phyloP scores from a whole-genome alignment of 176 grass and related monocot genomes.

The Oryza coarctata region DNA sequence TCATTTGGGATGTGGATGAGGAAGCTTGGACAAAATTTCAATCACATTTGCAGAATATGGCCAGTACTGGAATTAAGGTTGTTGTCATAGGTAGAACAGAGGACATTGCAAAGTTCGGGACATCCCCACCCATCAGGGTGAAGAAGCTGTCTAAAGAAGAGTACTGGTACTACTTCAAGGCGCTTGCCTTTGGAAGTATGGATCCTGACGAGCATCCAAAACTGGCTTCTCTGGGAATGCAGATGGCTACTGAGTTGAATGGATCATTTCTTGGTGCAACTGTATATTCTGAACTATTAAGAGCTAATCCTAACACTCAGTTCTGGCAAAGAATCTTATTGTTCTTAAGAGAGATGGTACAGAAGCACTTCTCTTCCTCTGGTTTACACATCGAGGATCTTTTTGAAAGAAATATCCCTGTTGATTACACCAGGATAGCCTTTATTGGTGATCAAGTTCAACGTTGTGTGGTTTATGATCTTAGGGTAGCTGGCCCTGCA shows the following conservation, averaged over 20 bases:
- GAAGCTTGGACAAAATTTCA: constrained; percentile 20
- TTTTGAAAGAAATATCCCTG: background rate
- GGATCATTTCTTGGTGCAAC: constrained; percentile 39
- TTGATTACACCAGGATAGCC: background rate
- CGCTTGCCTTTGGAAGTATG: constrained; percentile 39
- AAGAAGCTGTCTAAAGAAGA: constrained; percentile 37
- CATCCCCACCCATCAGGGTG: constrained; percentile 30
- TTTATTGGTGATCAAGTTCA: background rate
- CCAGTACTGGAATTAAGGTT: constrained; percentile 23
- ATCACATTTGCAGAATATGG: constrained; percentile 13
- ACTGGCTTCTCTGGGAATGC: constrained; percentile 23
- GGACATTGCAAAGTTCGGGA: background rate
- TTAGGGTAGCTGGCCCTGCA: constrained; percentile 15
- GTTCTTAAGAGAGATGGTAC: background rate
- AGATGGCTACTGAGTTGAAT: constrained; percentile 21
- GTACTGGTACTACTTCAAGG: constrained; percentile 45
- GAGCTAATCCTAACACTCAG: constrained; percentile 10
- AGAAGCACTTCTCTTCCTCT: background rate
- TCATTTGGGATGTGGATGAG: constrained; percentile 14
- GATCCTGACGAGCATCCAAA: constrained; percentile 29
- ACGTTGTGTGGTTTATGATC: constrained; percentile 7
- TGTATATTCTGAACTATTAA: constrained; percentile 23
- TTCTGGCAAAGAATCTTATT: constrained; percentile 12
- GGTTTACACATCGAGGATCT: constrained; percentile 6
- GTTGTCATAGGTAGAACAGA: constrained; percentile 12